These are phyloP conservation scores for Colletotrichum liriopes DNA, from an alignment of 2,329 filamentous ascomycete genomes.

Conservation along the genomic window DNA sequence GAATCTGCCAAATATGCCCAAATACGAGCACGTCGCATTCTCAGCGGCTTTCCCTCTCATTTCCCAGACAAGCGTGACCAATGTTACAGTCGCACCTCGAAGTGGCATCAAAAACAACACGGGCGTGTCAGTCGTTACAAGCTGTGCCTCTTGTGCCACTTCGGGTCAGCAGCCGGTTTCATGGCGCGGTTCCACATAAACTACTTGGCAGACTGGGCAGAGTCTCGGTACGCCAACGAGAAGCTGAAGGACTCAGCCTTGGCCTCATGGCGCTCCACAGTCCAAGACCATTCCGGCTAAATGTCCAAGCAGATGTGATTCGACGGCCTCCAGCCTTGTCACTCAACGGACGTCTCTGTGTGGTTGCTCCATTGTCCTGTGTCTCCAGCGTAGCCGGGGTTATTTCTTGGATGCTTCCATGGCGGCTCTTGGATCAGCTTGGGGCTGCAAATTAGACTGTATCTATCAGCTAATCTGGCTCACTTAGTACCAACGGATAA, in stretches of 20 bases:
- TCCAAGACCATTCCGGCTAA: slow-evolving; percentile 32
- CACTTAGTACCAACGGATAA: background rate
- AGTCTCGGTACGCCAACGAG: slow-evolving; percentile 30
- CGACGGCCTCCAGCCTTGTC: slow-evolving; percentile 8
- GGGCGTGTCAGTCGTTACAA: background rate
- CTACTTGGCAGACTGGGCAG: slow-evolving; percentile 29
- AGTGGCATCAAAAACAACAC: background rate
- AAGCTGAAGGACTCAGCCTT: slow-evolving; percentile 18
- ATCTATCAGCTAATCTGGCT: background rate
- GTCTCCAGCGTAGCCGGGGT: background rate
- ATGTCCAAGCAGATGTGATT: background rate
- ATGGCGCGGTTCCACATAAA: background rate
- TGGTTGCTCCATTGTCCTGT: background rate
- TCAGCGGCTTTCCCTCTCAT: too few species aligned
- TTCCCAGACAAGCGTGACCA: background rate
- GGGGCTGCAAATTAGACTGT: background rate
- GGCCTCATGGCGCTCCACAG: slow-evolving; percentile 30
- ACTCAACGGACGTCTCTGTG: slow-evolving; percentile 9
- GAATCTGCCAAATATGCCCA: background rate
- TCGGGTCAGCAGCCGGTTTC: background rate
- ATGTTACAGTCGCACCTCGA: background rate
- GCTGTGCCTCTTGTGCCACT: background rate
- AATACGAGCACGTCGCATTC: background rate
- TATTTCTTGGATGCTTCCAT: slow-evolving; percentile 3
- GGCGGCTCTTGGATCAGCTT: slow-evolving; percentile 15